A percentile compares a stretch with the other conserved stretches of the same genome.
phyloP scores from a whole-genome alignment of 805 yeast species.

The Teunomyces stri region DNA sequence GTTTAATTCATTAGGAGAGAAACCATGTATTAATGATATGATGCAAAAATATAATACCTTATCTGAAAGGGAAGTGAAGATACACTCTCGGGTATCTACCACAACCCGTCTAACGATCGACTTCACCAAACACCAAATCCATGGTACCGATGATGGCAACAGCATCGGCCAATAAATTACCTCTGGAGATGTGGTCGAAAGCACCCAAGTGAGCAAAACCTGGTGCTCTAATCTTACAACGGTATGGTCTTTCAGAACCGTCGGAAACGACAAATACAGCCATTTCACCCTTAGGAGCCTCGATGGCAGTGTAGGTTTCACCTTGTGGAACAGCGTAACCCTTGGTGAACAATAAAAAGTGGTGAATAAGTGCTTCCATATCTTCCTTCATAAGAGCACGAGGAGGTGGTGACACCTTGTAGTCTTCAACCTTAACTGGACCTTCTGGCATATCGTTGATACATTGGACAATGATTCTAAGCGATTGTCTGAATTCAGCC shows the following conservation, averaged over 20 bases:
- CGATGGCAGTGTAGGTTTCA: conserved; percentile 87
- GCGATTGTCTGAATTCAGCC: conserved; percentile 89
- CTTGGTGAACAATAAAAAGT: conserved; percentile 82
- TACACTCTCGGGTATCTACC: conserved; percentile 4
- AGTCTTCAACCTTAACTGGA: conserved; percentile 87
- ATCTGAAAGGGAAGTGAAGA: neutral
- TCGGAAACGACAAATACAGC: conserved; percentile 86
- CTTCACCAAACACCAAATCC: conserved; percentile 95
- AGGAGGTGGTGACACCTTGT: conserved; percentile 80
- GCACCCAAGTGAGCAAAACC: conserved; percentile 90
- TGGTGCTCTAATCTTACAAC: conserved; percentile 93
- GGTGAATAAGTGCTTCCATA: conserved; percentile 90
- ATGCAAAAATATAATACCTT: conserved; percentile 4
- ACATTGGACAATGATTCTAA: conserved; percentile 87
- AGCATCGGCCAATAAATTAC: conserved; percentile 85
- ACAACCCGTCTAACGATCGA: conserved; percentile 61
- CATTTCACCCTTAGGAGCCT: conserved; percentile 96
- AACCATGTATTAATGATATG: conserved; percentile 4
- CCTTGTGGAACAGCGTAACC: conserved; percentile 89
- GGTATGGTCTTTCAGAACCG: conserved; percentile 87
- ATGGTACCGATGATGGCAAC: conserved; percentile 93
- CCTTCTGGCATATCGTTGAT: conserved; percentile 90
- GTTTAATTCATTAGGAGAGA: conserved; percentile 6
- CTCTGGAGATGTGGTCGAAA: conserved; percentile 81
- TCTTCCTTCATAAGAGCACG: conserved; percentile 82